phyloP scores from a whole-genome alignment of 441 rosid genomes.

The Brassica hybrid region DNA sequence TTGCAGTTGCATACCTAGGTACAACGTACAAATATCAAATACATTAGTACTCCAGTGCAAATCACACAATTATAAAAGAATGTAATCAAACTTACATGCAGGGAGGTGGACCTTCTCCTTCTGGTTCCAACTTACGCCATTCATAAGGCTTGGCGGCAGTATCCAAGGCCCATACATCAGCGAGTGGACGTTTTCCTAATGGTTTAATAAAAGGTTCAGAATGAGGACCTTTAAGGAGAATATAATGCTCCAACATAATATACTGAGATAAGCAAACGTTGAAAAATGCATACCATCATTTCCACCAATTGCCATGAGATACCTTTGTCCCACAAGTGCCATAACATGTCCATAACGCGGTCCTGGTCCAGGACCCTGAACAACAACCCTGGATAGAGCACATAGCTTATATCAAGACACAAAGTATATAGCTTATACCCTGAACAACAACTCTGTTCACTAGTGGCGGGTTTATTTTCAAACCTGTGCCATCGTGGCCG shows the following conservation, averaged over 20 bases:
- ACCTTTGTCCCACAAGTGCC: slow-evolving; percentile 99
- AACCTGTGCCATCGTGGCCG: slow-evolving; percentile 99
- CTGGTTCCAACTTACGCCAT: slow-evolving; percentile 99
- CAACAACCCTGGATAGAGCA: slow-evolving; percentile 80
- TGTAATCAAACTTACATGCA: slow-evolving; percentile 79
- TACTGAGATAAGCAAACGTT: not conserved
- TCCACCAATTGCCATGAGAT: slow-evolving; percentile 99
- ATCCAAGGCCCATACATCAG: slow-evolving; percentile 99
- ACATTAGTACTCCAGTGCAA: slow-evolving; percentile 17
- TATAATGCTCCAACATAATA: slow-evolving; percentile 12
- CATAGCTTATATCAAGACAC: slow-evolving; percentile 29
- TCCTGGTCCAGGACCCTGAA: slow-evolving; percentile 99
- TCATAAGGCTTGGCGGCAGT: slow-evolving; percentile 99
- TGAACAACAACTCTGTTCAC: too few species aligned
- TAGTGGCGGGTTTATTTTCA: slow-evolving; percentile 12
- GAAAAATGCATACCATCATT: slow-evolving; percentile 77
- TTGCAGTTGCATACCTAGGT: slow-evolving; percentile 98
- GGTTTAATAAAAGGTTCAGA: slow-evolving; percentile 30
- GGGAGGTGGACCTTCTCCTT: slow-evolving; percentile 99
- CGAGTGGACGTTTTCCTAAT: slow-evolving; percentile 96
- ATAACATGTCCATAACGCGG: slow-evolving; percentile 99
- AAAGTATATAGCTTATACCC: not conserved
- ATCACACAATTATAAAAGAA: slow-evolving; percentile 17
- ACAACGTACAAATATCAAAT: slow-evolving; percentile 31
- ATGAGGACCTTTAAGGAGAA: slow-evolving; percentile 8